Evolutionary conservation across 176 grass and related monocot species (phyloP).

Genomic region (Avena insularis): DNA sequence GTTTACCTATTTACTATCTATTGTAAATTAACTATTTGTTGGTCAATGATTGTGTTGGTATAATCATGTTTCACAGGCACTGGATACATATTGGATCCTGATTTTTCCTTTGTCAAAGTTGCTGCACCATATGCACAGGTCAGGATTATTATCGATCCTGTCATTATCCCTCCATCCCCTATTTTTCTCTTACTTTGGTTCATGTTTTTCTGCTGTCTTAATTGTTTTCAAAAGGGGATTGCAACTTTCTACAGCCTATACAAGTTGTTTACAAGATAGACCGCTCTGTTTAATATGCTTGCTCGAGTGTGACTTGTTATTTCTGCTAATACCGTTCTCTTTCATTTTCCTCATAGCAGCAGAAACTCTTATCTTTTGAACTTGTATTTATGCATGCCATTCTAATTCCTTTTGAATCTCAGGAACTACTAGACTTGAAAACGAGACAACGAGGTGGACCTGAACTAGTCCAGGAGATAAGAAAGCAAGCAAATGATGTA

Average conservation of each 20-base stretch:
- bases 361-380: slow-evolving; percentile 17
- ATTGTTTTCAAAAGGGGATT: background rate
- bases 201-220: slow-evolving; percentile 31
- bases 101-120: slow-evolving; percentile 95
- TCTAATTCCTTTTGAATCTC: slow-evolving; percentile 44
- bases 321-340: slow-evolving; percentile 27
- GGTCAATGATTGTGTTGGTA: slow-evolving; percentile 25
- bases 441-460: slow-evolving; percentile 56
- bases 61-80: slow-evolving; percentile 63
- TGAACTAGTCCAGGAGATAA: slow-evolving; percentile 78
- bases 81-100: slow-evolving; percentile 91
- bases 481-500: slow-evolving; percentile 98
- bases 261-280: slow-evolving; percentile 16
- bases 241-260: background rate
- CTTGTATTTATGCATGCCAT: slow-evolving; percentile 30
- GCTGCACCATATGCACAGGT: slow-evolving; percentile 94
- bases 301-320: slow-evolving; percentile 25
- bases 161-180: background rate
- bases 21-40: slow-evolving; percentile 16
- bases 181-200: slow-evolving; percentile 7
- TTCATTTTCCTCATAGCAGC: slow-evolving; percentile 5
- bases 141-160: slow-evolving; percentile 16
- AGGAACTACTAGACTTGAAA: slow-evolving; percentile 91
- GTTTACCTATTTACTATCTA: slow-evolving; percentile 11
- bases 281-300: slow-evolving; percentile 15